phyloP scores from a whole-genome alignment of 2,329 filamentous ascomycete genomes.

The Clonostachys chloroleuca region DNA sequence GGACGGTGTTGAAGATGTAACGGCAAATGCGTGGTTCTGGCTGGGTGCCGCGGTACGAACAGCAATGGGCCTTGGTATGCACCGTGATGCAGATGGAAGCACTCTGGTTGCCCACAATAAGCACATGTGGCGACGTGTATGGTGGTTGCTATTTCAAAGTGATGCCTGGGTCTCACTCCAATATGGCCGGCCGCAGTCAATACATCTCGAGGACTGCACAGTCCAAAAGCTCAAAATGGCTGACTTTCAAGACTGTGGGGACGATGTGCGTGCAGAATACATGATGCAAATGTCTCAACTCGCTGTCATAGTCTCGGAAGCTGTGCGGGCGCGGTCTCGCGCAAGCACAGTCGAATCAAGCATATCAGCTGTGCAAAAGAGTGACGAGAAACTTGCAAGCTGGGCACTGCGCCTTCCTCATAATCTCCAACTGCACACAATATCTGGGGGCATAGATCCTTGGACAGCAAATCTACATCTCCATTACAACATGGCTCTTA shows the following conservation, averaged over 20 bases:
- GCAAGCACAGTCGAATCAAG: slow-evolving; percentile 11
- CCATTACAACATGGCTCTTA: background rate
- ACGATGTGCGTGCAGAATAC: slow-evolving; percentile 31
- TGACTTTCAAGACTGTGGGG: slow-evolving; percentile 33
- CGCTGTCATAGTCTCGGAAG: slow-evolving; percentile 42
- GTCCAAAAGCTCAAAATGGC: slow-evolving; percentile 32
- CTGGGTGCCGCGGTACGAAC: slow-evolving; percentile 46
- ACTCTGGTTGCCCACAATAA: slow-evolving; percentile 21
- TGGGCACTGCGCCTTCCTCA: slow-evolving; percentile 15
- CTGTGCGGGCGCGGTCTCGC: slow-evolving; percentile 9
- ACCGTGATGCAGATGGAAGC: slow-evolving; percentile 21
- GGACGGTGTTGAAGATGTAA: slow-evolving; percentile 49
- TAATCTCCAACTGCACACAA: background rate
- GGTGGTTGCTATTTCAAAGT: slow-evolving; percentile 32
- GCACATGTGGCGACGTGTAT: slow-evolving; percentile 27
- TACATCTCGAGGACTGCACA: slow-evolving; percentile 45
- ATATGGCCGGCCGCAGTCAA: slow-evolving; percentile 41
- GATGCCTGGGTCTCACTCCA: slow-evolving; percentile 26
- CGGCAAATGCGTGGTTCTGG: slow-evolving; percentile 49
- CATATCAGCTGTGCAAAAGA: slow-evolving; percentile 17
- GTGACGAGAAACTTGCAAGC: slow-evolving; percentile 11
- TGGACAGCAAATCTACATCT: background rate
- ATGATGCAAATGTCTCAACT: slow-evolving; percentile 42
- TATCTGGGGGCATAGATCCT: background rate
- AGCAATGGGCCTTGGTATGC: slow-evolving; percentile 50